These are phyloP conservation scores for Solanum hybrid DNA, from an alignment of 305 asterid species.

Conservation along the genomic window DNA sequence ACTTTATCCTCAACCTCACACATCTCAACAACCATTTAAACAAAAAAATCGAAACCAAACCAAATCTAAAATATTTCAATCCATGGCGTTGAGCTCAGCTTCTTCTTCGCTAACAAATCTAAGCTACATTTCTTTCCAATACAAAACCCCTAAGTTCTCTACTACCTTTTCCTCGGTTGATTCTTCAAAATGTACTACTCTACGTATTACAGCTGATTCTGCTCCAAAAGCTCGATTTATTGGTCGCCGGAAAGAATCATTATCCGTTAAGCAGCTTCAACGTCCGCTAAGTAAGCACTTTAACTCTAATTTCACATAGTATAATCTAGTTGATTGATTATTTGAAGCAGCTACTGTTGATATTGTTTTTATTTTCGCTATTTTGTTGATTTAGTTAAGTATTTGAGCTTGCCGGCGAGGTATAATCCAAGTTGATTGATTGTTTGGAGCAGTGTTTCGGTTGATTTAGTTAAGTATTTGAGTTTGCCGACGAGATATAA, in stretches of 20 bases:
- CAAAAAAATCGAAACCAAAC: not conserved
- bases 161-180: conserved; percentile 23
- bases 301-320: not conserved
- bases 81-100: conserved; percentile 15
- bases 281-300: conserved; percentile 53
- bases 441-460: not conserved
- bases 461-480: not conserved
- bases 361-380: not conserved
- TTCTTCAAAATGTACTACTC: conserved; percentile 22
- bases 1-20: conserved; percentile 28
- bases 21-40: not conserved
- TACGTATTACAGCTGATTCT: conserved; percentile 54
- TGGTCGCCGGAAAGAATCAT: conserved; percentile 52
- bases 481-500: not conserved
- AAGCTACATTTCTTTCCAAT: not conserved
- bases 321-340: not conserved
- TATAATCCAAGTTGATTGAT: not conserved
- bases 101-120: not conserved
- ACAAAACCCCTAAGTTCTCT: conserved; percentile 3
- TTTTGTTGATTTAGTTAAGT: not conserved
- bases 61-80: not conserved
- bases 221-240: conserved; percentile 66
- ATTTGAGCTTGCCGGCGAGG: not conserved
- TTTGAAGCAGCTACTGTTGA: not conserved
- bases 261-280: conserved; percentile 59